Base-by-base conservation (phyloP, 2,329 filamentous ascomycete genomes). In the Alternaria tenuissima region DNA sequence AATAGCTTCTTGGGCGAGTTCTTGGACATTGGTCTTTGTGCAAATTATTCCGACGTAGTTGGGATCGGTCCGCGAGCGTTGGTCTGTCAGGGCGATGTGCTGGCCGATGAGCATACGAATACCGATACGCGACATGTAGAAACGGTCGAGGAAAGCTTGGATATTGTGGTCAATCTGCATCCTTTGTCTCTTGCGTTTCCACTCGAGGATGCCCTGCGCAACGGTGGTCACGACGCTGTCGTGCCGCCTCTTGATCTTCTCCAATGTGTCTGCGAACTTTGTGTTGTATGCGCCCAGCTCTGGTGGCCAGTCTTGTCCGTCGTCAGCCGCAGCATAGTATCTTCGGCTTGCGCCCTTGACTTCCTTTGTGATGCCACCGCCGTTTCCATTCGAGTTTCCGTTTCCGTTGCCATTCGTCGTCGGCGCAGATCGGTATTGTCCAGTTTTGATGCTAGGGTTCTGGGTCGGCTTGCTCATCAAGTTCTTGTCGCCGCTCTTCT, bases 81-180 rank as follows among this genome's bases (percentile, higher is more conserved):
- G 94, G 78, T 98, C 94, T 6, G 94, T 97, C 60, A 99, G 85
- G 61, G 95, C 95, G 74, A 99, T 97, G 83, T 99, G 95, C 79
- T 99, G 95, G 54, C 95, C 95, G 72, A 99, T 97, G 52, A 99
- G 89, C 95, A 99, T 99, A 71, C 95, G 92, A 70, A 99, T 99
- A 67, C 95, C 95, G 75, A 99, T 99, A 64, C 95, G 92, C 44
- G 94, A 97, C 95, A 99, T 99, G 85, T 99, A 99, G 81, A 99
- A 99, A 61, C 95, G 92, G 81, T 99, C 95, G 67, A 99, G 88
- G 84, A 99, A 99, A 56, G 93, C 90, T 79, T 99, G 95, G 61
- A 99, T 97, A 71, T 94, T 96, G 78, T 94, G 90, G 81, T 98
- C 95, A 74, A 99, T 99, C 77, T 98, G 95, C 90, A 98, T 95